Conservation (phyloP, 371 early-diverging fungal species). For the Choanephora cucurbitarum region DNA sequence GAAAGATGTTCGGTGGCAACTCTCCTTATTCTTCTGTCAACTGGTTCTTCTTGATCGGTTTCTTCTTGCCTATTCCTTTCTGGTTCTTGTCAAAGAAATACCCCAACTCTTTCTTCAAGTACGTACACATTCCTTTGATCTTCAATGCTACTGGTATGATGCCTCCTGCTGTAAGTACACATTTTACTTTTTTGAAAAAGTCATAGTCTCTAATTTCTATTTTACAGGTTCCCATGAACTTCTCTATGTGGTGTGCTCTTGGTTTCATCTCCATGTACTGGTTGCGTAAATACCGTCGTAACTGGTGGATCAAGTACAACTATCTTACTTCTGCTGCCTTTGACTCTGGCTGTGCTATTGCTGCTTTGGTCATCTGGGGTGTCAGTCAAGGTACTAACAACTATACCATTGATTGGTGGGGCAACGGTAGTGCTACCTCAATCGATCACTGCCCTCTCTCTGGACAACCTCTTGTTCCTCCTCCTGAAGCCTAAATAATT, state of each 20-base stretch:
- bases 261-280: slow-evolving; percentile 69
- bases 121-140: slow-evolving; percentile 66
- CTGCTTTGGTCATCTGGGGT: slow-evolving; percentile 55
- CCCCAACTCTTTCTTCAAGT: slow-evolving; percentile 57
- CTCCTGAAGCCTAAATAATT: neutral
- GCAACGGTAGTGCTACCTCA: slow-evolving; percentile 26
- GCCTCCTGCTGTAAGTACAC: slow-evolving; percentile 60
- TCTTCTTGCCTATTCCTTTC: slow-evolving; percentile 63
- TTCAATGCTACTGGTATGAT: slow-evolving; percentile 69
- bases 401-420: slow-evolving; percentile 39
- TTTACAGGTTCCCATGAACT: slow-evolving; percentile 43
- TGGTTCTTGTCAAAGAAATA: slow-evolving; percentile 47
- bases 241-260: slow-evolving; percentile 62
- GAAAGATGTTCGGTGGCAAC: slow-evolving; percentile 61
- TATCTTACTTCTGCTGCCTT: slow-evolving; percentile 77
- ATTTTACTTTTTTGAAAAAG: neutral
- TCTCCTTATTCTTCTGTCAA: slow-evolving; percentile 58
- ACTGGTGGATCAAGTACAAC: slow-evolving; percentile 75
- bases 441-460: neutral
- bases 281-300: slow-evolving; percentile 50
- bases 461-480: neutral
- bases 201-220: neutral
- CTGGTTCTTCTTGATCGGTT: slow-evolving; percentile 68
- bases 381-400: slow-evolving; percentile 2
- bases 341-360: slow-evolving; percentile 65